Base-by-base conservation (phyloP, 2,329 filamentous ascomycete genomes). In the Monosporascus sp. region DNA sequence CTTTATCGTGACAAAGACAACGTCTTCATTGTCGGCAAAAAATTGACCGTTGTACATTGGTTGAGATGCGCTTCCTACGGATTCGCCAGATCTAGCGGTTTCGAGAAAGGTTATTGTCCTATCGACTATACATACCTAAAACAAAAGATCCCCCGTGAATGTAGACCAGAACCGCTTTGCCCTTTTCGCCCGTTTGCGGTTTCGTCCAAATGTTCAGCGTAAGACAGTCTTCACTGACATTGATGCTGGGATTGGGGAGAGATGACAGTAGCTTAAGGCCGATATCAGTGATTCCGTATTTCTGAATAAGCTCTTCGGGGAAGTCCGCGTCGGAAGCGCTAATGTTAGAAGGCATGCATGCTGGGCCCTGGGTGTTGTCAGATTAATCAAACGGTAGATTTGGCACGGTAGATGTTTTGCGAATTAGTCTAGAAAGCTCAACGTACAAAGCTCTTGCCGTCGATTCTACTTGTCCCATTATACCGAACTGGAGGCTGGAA, bases 201-300 rank as follows among this genome's bases (percentile, higher is more conserved):
- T 51, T 51, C 18, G 50, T 40, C 50, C 50, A 51, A 28, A 51
- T 35, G 38, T 51, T 51, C 41, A 51, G 50, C 3, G 50, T 47
- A 41, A 51, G 50, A 24, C 50, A 51, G 50, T 51, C 50, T 37
- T 51, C 50, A 35, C 50, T 47, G 24, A 38, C 38, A 18, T 43
- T 45, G 31, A 45, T 28, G 15, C 38, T 40, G 37, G 37, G 5
- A 26, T 47, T 22, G 24, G 40, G 37, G 26, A 47, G 26, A 11
- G 37, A 24, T 26, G 38, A 44, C 31, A 51, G 17, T 40, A 50
- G 48, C 37, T 50, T 43, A 35, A n/a, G 22, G 37, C 48, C 48
- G 41, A 43, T 18, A 28, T 8, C 43, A 41, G 24, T 31, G 24
- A 26, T 26, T 26, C 24, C 24, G 24, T 26, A 26, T 26, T 26